Conservation (phyloP, 2,329 filamentous ascomycete species). For the Beauveria rudraprayagi region DNA sequence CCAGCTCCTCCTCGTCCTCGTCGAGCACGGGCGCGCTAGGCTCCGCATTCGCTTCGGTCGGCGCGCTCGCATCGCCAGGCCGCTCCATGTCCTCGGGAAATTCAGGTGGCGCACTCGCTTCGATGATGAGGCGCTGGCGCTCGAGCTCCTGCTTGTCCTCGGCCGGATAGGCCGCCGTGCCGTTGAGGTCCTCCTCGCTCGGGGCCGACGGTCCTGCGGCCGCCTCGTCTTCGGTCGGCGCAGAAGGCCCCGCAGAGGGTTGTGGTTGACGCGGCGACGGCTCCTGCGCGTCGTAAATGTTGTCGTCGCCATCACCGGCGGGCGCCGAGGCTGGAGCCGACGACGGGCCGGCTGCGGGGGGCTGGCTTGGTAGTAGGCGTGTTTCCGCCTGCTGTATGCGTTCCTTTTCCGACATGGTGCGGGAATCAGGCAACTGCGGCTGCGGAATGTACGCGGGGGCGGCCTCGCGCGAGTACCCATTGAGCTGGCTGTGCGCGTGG, state of each 20-base stretch:
- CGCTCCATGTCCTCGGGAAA: conserved; percentile 45
- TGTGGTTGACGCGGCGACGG: conserved; percentile 22
- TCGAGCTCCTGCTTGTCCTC: conserved; percentile 81
- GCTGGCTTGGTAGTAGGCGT: conserved; percentile 72
- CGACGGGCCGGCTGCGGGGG: conserved; percentile 36
- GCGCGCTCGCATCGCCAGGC: conserved; percentile 20
- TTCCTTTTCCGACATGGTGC: conserved; percentile 71
- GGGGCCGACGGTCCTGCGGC: conserved; percentile 35
- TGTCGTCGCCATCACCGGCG: conserved; percentile 31
- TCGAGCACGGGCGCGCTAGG: conserved; percentile 52
- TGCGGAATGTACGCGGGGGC: conserved; percentile 48
- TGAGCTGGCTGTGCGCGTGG: conserved; percentile 11
- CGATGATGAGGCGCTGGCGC: conserved; percentile 51
- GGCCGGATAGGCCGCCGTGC: conserved; percentile 19
- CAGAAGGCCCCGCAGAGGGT: conserved; percentile 13
- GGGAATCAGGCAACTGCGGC: conserved; percentile 52
- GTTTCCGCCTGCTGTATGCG: conserved; percentile 69
- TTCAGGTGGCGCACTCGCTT: conserved; percentile 56
- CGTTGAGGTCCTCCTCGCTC: conserved; percentile 35
- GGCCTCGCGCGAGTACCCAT: conserved; percentile 16
- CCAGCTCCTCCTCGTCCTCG: conserved; percentile 47
- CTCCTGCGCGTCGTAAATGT: conserved; percentile 41
- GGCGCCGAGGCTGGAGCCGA: conserved; percentile 15
- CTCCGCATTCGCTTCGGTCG: conserved; percentile 21
- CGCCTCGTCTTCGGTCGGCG: conserved; percentile 13